Evolutionary conservation across 108 stramenopile species (phyloP).

Genomic region (Fragilaria crotonensis): DNA sequence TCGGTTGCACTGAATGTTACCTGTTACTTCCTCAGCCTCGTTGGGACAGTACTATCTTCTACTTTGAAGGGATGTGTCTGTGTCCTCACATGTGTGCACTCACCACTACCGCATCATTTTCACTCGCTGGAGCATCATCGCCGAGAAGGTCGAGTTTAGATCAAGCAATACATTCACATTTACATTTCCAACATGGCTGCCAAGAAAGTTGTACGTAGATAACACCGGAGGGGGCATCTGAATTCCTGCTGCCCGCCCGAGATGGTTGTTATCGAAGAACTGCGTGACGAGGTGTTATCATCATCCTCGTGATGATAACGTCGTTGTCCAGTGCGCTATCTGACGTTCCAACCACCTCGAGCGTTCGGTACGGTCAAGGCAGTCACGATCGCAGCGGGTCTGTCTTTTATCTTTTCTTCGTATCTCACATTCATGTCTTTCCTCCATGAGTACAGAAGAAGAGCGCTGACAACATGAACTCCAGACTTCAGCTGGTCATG

Average conservation of each 20-base stretch:
- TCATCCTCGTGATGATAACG: not conserved
- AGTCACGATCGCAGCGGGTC: not conserved
- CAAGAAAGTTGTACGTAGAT: constrained; percentile 82
- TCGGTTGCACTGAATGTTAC: too few species aligned
- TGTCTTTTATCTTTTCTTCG: constrained; percentile 3
- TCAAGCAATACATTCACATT: not conserved
- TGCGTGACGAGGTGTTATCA: not conserved
- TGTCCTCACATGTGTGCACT: too few species aligned
- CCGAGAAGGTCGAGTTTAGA: constrained; percentile 3
- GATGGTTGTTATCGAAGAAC: constrained; percentile 66
- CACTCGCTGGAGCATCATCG: constrained; percentile 5
- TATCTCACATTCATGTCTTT: too few species aligned
- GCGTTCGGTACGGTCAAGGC: not conserved
- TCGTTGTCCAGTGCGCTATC: not conserved
- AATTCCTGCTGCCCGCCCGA: constrained; percentile 71
- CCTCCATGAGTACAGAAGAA: constrained; percentile 51
- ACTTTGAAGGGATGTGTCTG: too few species aligned
- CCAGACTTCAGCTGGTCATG: constrained; percentile 98
- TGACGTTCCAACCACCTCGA: constrained; percentile 1
- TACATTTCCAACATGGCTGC: constrained; percentile 50
- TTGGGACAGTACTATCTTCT: too few species aligned
- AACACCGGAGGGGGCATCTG: constrained; percentile 86
- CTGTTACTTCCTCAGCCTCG: too few species aligned
- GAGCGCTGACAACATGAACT: constrained; percentile 95
- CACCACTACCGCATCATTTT: too few species aligned